Conservation (phyloP, 1,284 basidiomycete species). For the Phellopilus nigrolimitatus region DNA sequence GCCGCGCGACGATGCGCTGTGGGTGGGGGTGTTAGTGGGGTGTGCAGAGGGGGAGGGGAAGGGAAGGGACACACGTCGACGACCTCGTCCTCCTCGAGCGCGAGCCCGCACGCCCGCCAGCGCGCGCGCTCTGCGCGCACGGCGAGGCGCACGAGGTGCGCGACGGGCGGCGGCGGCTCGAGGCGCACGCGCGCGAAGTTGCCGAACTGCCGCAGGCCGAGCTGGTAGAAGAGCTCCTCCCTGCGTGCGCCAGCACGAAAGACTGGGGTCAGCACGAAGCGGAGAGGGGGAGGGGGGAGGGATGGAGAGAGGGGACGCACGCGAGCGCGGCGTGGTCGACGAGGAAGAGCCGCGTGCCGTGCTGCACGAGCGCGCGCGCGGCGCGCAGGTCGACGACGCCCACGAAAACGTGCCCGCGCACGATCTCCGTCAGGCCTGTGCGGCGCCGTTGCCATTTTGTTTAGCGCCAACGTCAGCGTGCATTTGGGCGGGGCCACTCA, state of each 20-base stretch:
- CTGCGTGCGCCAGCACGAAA: constrained; percentile 36
- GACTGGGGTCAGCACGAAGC: neutral
- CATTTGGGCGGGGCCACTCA: constrained; percentile 37
- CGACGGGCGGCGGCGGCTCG: constrained; percentile 76
- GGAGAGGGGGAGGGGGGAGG: constrained; percentile 5
- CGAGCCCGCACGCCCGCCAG: constrained; percentile 33
- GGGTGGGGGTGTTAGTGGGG: neutral
- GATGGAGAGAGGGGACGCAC: constrained; percentile 43
- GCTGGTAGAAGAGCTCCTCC: constrained; percentile 94
- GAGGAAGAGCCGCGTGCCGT: constrained; percentile 85
- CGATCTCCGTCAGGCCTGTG: constrained; percentile 75
- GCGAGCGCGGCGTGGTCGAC: constrained; percentile 81
- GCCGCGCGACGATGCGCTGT: constrained; percentile 56
- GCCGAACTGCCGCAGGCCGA: constrained; percentile 90
- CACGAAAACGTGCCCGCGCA: constrained; percentile 88
- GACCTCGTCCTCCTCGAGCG: constrained; percentile 53
- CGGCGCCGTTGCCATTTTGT: neutral
- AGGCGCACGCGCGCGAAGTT: constrained; percentile 72
- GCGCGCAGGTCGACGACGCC: constrained; percentile 82
- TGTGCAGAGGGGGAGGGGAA: neutral
- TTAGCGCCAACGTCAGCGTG: constrained; percentile 1
- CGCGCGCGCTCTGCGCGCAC: constrained; percentile 68
- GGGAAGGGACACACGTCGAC: constrained; percentile 53
- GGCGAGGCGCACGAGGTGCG: constrained; percentile 71
- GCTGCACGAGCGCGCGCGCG: constrained; percentile 81